Evolutionary conservation across 2,329 filamentous ascomycete species (phyloP).

Genomic region (Colletotrichum sp.): DNA sequence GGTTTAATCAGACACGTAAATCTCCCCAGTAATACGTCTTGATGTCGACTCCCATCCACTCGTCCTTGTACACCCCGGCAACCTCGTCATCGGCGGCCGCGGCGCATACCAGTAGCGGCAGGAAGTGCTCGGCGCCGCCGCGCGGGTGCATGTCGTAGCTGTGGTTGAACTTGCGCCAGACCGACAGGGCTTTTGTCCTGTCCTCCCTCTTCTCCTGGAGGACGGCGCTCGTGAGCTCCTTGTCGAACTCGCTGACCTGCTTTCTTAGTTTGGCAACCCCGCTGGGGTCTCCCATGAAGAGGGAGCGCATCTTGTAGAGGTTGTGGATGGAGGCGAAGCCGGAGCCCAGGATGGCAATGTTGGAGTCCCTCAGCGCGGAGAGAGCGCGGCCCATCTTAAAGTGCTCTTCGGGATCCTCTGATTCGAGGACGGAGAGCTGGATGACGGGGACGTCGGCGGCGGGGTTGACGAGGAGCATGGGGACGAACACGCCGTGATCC

Average conservation of each 20-base stretch:
- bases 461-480: conserved; percentile 59
- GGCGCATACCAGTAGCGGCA: conserved; percentile 63
- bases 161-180: conserved; percentile 53
- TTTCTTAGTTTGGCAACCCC: conserved; percentile 27
- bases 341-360: conserved; percentile 65
- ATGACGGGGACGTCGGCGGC: conserved; percentile 57
- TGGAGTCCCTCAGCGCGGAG: conserved; percentile 50
- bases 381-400: conserved; percentile 60
- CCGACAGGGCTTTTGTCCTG: conserved; percentile 43
- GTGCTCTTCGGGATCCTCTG: conserved; percentile 54
- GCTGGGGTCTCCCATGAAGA: conserved; percentile 28
- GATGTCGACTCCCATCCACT: conserved; percentile 53
- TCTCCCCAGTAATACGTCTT: conserved; percentile 61
- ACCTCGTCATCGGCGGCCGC: conserved; percentile 52
- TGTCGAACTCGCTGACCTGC: conserved; percentile 48
- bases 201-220: conserved; percentile 34
- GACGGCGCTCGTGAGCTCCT: conserved; percentile 45
- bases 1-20: conserved; percentile 14
- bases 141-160: conserved; percentile 60
- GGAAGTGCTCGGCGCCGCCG: conserved; percentile 61
- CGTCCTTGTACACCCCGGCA: conserved; percentile 52
- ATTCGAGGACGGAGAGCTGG: conserved; percentile 60
- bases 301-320: conserved; percentile 48
- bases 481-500: conserved; percentile 68
- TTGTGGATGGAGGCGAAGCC: conserved; percentile 66